Conservation (phyloP, 306 rosid genomes). For the Cucumis sativus region DNA sequence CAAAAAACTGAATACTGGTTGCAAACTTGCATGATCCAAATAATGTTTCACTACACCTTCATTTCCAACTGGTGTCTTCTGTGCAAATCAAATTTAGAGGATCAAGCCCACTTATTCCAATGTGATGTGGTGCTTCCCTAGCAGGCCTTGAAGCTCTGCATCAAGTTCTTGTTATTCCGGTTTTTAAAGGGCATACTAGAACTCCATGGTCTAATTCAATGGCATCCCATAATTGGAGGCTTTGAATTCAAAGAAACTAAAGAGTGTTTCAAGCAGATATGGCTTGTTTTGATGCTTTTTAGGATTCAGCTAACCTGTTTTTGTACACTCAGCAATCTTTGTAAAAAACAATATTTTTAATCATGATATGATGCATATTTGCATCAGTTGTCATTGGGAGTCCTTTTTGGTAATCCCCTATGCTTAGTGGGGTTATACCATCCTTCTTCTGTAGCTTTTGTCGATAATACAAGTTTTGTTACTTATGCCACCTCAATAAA, state of each 20-base stretch:
- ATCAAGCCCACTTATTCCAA: too few relatives aligned
- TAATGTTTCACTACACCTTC: too few relatives aligned
- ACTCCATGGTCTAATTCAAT: too few relatives aligned
- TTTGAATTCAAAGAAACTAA: not conserved
- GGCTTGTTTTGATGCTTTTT: not conserved
- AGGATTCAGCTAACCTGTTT: not conserved
- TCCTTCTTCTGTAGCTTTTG: not conserved
- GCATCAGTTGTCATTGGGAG: not conserved
- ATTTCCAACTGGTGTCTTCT: too few relatives aligned
- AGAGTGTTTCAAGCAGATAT: not conserved
- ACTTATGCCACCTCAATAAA: too few relatives aligned
- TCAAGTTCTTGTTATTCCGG: not conserved
- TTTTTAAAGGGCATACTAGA: not conserved
- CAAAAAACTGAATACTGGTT: too few relatives aligned
- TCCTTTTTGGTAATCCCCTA: not conserved
- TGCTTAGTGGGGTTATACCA: not conserved
- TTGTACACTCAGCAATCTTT: not conserved
- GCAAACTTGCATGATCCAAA: too few relatives aligned
- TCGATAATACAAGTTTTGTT: not conserved
- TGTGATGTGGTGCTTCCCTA: not conserved
- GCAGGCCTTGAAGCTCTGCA: not conserved
- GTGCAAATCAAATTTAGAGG: too few relatives aligned
- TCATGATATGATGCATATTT: not conserved
- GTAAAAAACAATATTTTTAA: not conserved
- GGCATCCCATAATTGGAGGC: not conserved